Base-by-base conservation (phyloP, 768 basidiomycete genomes). In the Lactarius deliciosus region DNA sequence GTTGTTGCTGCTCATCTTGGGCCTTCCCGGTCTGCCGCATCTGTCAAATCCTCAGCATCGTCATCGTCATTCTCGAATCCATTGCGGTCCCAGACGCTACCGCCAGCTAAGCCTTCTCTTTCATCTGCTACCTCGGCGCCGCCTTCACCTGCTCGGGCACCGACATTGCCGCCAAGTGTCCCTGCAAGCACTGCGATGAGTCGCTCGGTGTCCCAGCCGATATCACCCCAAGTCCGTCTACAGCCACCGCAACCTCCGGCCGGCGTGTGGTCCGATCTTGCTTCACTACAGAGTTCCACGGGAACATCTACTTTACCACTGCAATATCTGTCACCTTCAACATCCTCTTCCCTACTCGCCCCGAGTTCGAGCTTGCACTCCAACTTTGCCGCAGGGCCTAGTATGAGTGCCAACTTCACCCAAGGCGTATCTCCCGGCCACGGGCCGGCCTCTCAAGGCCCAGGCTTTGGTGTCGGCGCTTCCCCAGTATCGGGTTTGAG, bases 121-220 rank as follows among this genome's bases (percentile, higher is more conserved):
- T 57, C 69, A 38, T 56, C 72, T 10, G 53, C 61, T 18, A 22
- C 54, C 20, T 60, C 63, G 5, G 38, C 61, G 3, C 69, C 69
- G 22, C 34, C 36, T 36, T 58, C 50, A 30, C 54, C 69, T 18
- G 28, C 45, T 36, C 57, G 45, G 8, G 45, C 62, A 25, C 30
- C 55, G 30, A 55, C 58, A 9, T 18, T 57, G 5, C 55, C 43
- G 15, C 30, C 47, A 10, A 28, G 45, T 9, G 41, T 20, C n/a
- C 47, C 67, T 43, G 34, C 60, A 5, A 18, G 38, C 7, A 40
- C 57, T 15, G 45, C 73, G 25, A 73, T 73, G 34, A 65, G 67
- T 7, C 75, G 77, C 57, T 77, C 77, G 0, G 64, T 64, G 15
- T 79, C 81, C 7, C 81, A 81, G n/a, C 78, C 80, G 45, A 38